Conservation (phyloP, 768 basidiomycete genomes). For the Harrya chromipes region DNA sequence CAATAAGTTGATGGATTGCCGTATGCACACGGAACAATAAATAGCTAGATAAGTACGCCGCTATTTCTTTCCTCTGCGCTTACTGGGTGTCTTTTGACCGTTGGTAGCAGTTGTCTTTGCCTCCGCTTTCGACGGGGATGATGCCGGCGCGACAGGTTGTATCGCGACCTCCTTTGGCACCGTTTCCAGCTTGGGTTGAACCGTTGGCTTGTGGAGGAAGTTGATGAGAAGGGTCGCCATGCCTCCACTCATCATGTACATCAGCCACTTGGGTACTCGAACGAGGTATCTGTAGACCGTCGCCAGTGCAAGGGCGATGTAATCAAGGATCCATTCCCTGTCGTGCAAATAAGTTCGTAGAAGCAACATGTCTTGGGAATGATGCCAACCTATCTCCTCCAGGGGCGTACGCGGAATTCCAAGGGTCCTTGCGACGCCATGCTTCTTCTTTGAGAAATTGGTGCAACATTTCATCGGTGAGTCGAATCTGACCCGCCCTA, state of each 20-base stretch:
- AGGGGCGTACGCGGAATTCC: constrained; percentile 68
- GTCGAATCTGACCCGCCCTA: constrained; percentile 56
- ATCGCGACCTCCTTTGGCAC: constrained; percentile 3
- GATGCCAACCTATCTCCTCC: constrained; percentile 65
- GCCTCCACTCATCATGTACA: constrained; percentile 63
- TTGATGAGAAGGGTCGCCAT: constrained; percentile 66
- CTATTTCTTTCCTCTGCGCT: constrained; percentile 30
- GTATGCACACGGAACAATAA: not conserved
- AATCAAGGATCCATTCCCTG: constrained; percentile 70
- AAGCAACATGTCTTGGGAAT: not conserved
- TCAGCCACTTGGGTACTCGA: constrained; percentile 66
- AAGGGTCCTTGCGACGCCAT: constrained; percentile 63
- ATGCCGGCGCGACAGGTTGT: not conserved
- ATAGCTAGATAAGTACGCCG: not conserved
- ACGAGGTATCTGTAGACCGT: constrained; percentile 50
- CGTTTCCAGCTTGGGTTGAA: constrained; percentile 2
- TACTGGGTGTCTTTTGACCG: constrained; percentile 21
- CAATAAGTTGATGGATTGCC: not conserved
- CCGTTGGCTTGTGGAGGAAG: constrained; percentile 48
- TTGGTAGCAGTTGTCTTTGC: constrained; percentile 15
- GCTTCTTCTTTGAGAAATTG: constrained; percentile 62
- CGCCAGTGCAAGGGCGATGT: constrained; percentile 47
- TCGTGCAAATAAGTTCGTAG: constrained; percentile 7
- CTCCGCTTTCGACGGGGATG: constrained; percentile 2
- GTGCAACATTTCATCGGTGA: constrained; percentile 58